Evolutionary conservation across 305 asterid species (phyloP), one percentile per base, ranked within the genome.

Genomic region (Petunia hybrid): DNA sequence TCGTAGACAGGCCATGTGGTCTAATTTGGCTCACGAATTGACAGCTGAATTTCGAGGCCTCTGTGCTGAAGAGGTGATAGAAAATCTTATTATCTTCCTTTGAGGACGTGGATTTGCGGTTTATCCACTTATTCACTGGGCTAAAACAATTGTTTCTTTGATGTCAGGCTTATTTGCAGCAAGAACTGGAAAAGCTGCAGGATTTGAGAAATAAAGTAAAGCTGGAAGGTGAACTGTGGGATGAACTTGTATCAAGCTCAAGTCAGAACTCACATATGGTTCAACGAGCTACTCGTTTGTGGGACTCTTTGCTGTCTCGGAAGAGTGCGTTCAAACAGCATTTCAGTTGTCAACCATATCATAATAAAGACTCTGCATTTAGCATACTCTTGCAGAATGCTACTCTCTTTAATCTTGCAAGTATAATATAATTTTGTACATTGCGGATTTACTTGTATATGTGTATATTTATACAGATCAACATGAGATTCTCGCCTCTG

Each of bases 241-340:
- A 96, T 87, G 98, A 93, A 87, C 99, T 94, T 80, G 98, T 96
- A 79, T 96, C 99, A 82, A 96, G 97, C 91, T 96, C 99, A 79
- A 96, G 99, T 81, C 99, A 96, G 88, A 94, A 93, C 87, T 96
- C 99, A 78, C 98, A 94, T 83, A 94, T 96, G 93, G 99, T 96
- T 87, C 99, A 96, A 82, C 93, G 95, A 88, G 98, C 99, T 78
- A 93, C 99, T 85, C 98, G 95, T 80, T 84, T 94, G 89, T 96
- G 99, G 99, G 99, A 96, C 85, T 96, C 99, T 75, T 87, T 96
- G 87, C 87, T 96, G 88, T 96, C 99, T 87, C 95, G 98, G 83
- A 93, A 89, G 86, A 93, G 99, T 96, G 88, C 90, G 98, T 85
- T 53, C 67, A 79, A 40, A 51, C 55, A 51, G 7, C 61, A 64